Base-by-base conservation (phyloP, 371 early-diverging fungal species). In the Capillidium heterosporum region DNA sequence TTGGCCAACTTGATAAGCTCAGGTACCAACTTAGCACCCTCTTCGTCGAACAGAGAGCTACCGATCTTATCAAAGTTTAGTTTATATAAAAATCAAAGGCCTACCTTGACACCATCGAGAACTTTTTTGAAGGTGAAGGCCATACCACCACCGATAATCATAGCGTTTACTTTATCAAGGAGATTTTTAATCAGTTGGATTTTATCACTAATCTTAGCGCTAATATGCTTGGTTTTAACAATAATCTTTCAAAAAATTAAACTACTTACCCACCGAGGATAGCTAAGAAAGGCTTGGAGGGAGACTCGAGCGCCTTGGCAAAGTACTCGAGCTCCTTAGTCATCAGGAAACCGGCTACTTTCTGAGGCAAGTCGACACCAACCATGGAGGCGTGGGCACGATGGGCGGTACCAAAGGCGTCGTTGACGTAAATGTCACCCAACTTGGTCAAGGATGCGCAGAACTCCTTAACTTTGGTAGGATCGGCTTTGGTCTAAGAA, bases 371-470 rank as follows among this genome's bases (percentile, higher is more conserved):
- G 48, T 90, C 76, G 56, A 95, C 88, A 58, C 97, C 96, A 47
- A 93, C 94, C 85, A 96, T 93, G 56, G 97, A 96, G 60, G 87
- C 86, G 72, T 81, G 87, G 47, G 92, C 91, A 67, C 98, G 87
- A 71, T 99, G 98, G 60, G 97, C 93, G 48, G 95, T 95, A 60
- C 98, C 98, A 70, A 99, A 99, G 32, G 97, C 98, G 71, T 99
- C 98, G 75, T 96, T 96, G 57, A 98, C 83, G 64, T 91, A 95
- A 59, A 99, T 71, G 71, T 99, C 98, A 58, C 95, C 96, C 49
- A 97, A 82, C 61, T 80, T 83, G 61, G 87, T 80, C 61, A 98
- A 84, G 57, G 90, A 89, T 8, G 66, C 80, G 59, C 96, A 84
- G 88, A 97, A 95, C 57, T 67, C 73, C 50, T 82, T 73, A 66